phyloP scores from a whole-genome alignment of 306 rosid genomes.

The Fagus sylvatica region DNA sequence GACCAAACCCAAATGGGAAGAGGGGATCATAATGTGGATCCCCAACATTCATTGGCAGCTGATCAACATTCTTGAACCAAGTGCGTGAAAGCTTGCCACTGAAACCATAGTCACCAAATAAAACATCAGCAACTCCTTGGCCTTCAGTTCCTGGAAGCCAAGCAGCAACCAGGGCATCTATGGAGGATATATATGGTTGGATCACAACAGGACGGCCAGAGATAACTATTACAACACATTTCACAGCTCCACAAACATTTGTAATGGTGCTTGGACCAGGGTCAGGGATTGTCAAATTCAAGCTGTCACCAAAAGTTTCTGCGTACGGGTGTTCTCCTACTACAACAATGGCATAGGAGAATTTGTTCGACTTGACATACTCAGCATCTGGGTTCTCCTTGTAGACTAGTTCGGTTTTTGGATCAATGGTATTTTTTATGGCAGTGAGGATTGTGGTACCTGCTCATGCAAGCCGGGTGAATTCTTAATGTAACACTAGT shows the following conservation, averaged over 20 bases:
- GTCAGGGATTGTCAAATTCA: not conserved
- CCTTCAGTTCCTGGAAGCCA: conserved; percentile 2
- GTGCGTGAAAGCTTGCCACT: not conserved
- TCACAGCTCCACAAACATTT: conserved; percentile 1
- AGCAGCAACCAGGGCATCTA: not conserved
- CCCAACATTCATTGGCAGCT: conserved; percentile 6
- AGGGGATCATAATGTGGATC: conserved; percentile 2
- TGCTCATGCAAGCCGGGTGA: not conserved
- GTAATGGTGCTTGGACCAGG: not conserved
- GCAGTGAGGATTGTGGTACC: not conserved
- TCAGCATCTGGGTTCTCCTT: not conserved
- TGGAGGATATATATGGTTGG: not conserved
- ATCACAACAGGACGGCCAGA: conserved; percentile 5
- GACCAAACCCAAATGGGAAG: conserved; percentile 1
- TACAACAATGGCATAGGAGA: conserved; percentile 6
- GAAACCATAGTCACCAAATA: not conserved
- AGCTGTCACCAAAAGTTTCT: not conserved
- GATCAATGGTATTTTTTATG: not conserved
- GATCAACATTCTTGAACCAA: conserved; percentile 1
- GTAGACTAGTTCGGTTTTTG: not conserved
- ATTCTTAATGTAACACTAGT: not conserved
- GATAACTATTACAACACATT: not conserved
- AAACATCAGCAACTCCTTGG: conserved; percentile 2
- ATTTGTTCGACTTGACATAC: not conserved
- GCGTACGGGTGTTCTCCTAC: conserved; percentile 4